These are phyloP conservation scores for Exophiala lecanii-corni DNA, from an alignment of 2,329 filamentous ascomycete species.

Conservation along the genomic window DNA sequence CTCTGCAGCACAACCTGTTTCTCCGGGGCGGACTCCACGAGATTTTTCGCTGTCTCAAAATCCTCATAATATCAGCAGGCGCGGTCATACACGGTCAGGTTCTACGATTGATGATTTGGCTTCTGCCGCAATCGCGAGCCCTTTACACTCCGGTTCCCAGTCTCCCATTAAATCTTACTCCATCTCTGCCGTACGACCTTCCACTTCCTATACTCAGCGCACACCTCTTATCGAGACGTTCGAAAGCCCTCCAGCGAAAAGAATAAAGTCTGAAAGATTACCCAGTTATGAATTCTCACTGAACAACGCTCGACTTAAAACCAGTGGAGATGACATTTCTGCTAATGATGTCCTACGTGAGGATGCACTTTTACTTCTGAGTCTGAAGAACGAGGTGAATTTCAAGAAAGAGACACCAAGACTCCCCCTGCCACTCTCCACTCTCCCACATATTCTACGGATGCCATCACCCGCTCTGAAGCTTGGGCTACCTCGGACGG, in stretches of 20 bases:
- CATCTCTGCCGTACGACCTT: constrained; percentile 8
- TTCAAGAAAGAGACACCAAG: constrained; percentile 21
- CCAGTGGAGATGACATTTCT: constrained; percentile 30
- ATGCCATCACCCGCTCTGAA: no score
- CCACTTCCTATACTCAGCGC: constrained; percentile 31
- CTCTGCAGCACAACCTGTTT: neutral
- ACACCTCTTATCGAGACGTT: constrained; percentile 28
- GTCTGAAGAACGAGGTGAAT: constrained; percentile 31
- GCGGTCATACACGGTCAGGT: constrained; percentile 40
- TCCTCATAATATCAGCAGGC: constrained; percentile 3
- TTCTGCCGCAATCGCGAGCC: constrained; percentile 43
- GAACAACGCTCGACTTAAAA: constrained; percentile 28
- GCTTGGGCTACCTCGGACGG: no score
- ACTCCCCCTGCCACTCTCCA: constrained; percentile 8
- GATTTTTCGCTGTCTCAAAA: constrained; percentile 6
- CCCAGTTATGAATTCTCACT: constrained; percentile 37
- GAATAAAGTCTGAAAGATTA: constrained; percentile 55
- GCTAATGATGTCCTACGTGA: constrained; percentile 38
- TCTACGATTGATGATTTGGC: constrained; percentile 47
- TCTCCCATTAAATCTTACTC: neutral
- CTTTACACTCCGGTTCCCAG: constrained; percentile 26
- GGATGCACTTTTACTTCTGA: constrained; percentile 46
- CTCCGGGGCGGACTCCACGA: constrained; percentile 1
- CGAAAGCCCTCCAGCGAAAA: constrained; percentile 53
- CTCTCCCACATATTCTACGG: constrained; percentile 5